These are phyloP conservation scores for Quercus glauca DNA, from an alignment of 306 rosid species.

Conservation along the genomic window DNA sequence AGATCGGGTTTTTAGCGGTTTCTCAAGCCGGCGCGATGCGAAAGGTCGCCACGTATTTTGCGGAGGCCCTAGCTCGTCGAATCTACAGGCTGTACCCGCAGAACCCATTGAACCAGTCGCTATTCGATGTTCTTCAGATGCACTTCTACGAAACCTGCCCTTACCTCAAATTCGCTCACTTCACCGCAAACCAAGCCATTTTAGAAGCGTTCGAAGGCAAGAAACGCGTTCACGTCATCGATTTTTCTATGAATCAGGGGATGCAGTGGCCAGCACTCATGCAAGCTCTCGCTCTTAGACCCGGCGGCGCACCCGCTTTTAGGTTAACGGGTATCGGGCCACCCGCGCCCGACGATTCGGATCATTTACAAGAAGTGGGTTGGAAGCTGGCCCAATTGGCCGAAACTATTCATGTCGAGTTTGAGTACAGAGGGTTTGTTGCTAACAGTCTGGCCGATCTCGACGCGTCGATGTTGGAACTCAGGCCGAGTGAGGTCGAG, in stretches of 20 bases:
- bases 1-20: constrained; percentile 61
- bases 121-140: constrained; percentile 65
- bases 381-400: constrained; percentile 92
- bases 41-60: constrained; percentile 84
- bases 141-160: constrained; percentile 94
- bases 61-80: constrained; percentile 75
- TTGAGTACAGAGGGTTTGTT: constrained; percentile 82
- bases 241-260: constrained; percentile 88
- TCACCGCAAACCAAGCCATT: constrained; percentile 90
- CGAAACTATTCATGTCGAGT: constrained; percentile 61
- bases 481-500: constrained; percentile 58
- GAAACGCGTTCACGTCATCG: constrained; percentile 75
- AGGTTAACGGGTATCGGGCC: constrained; percentile 91
- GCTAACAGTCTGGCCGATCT: constrained; percentile 85
- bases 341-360: constrained; percentile 76
- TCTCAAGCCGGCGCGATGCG: constrained; percentile 94
- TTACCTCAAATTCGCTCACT: constrained; percentile 85
- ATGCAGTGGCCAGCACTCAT: constrained; percentile 98
- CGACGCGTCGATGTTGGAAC: constrained; percentile 84
- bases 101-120: constrained; percentile 44
- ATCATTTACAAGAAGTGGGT: constrained; percentile 83
- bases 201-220: constrained; percentile 83
- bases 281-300: constrained; percentile 84
- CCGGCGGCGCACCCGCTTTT: constrained; percentile 81
- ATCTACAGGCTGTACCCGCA: constrained; percentile 57